Percentiles rank a stretch among this genome's conserved stretches.
Conservation (phyloP, 306 rosid species). For the Lupinus albus region DNA sequence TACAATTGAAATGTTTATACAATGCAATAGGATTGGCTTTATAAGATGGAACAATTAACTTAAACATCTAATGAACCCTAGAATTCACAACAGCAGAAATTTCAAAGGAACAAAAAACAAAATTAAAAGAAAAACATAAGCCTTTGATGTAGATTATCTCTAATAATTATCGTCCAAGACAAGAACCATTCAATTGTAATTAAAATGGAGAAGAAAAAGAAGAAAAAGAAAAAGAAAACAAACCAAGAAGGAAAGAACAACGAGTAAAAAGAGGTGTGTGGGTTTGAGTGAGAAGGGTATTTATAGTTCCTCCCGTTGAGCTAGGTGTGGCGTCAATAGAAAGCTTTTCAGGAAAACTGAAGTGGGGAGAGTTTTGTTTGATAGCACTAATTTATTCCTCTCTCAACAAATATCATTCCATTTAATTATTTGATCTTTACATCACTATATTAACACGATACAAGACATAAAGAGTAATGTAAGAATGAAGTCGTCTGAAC, state of each 20-base stretch:
- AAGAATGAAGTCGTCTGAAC: too few species aligned
- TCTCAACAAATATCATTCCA: too few species aligned
- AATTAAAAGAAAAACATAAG: constrained; percentile 2
- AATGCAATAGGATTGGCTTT: not conserved
- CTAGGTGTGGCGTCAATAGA: not conserved
- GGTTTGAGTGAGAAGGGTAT: constrained; percentile 12
- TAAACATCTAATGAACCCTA: constrained; percentile 10
- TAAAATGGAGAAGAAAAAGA: not conserved
- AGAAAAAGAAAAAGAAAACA: not conserved
- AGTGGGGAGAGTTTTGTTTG: too few species aligned
- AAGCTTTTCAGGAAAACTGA: not conserved
- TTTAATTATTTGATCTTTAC: too few species aligned
- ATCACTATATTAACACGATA: too few species aligned
- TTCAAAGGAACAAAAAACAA: constrained; percentile 14
- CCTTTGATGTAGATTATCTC: constrained; percentile 9
- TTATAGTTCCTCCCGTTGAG: constrained; percentile 9
- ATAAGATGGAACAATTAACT: too few species aligned
- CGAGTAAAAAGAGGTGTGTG: constrained; percentile 20
- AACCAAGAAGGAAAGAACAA: constrained; percentile 36
- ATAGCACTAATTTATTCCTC: too few species aligned
- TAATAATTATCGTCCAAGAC: not conserved
- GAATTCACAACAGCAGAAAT: constrained; percentile 2
- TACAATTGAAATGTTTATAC: not conserved
- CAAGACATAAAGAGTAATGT: too few species aligned
- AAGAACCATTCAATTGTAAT: constrained; percentile 9